Conservation (phyloP, 129 eudicot genomes). For the Deinandra increscens region DNA sequence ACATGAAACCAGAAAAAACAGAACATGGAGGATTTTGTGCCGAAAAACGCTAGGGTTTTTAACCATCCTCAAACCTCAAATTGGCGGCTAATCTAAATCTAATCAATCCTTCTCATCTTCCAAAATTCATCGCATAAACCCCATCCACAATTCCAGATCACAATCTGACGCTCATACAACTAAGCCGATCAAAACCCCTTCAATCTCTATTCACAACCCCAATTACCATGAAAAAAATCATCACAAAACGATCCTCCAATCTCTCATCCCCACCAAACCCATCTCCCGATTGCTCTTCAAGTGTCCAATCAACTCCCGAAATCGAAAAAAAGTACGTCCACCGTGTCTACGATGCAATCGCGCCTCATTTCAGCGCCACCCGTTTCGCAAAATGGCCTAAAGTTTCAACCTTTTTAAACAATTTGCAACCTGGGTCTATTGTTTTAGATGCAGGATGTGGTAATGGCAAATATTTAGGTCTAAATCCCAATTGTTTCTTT, state of each 20-base stretch:
- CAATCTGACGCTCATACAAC: constrained; percentile 13
- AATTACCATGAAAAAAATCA: constrained; percentile 29
- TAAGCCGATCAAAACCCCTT: constrained; percentile 17
- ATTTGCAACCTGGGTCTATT: constrained; percentile 65
- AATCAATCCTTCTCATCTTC: not conserved
- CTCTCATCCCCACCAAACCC: constrained; percentile 29
- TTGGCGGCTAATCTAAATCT: too few relatives aligned
- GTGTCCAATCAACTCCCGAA: constrained; percentile 77
- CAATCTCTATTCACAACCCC: not conserved
- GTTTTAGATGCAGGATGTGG: constrained; percentile 95
- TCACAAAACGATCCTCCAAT: constrained; percentile 12
- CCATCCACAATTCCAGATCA: not conserved
- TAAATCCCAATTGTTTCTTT: constrained; percentile 62
- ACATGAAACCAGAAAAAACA: not conserved
- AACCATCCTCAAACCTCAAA: constrained; percentile 12
- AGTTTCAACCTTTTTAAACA: constrained; percentile 65
- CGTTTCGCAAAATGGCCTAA: constrained; percentile 97
- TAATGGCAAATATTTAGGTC: constrained; percentile 88
- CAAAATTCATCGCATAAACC: too few relatives aligned
- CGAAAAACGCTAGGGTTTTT: constrained; percentile 30
- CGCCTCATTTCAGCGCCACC: constrained; percentile 95
- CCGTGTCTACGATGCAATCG: constrained; percentile 96
- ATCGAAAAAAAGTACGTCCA: constrained; percentile 94
- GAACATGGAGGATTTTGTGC: constrained; percentile 19
- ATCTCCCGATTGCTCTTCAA: constrained; percentile 27